phyloP scores from a whole-genome alignment of 495 filamentous ascomycete genomes.

The Aspergillus avenaceus region DNA sequence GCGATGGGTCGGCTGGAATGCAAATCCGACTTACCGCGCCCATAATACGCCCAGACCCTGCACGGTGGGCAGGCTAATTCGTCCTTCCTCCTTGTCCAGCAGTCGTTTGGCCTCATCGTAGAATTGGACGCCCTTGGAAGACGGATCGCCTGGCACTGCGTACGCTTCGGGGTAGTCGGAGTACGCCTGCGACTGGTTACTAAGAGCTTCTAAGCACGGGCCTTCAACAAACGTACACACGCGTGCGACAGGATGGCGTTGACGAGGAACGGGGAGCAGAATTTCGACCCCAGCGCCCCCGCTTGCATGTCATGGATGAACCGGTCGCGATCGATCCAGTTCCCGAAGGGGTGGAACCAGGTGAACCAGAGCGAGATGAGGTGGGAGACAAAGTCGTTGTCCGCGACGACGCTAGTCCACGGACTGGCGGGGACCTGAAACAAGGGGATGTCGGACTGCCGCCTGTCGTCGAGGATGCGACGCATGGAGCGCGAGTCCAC shows the following conservation, averaged over 20 bases:
- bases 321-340: conserved; percentile 34
- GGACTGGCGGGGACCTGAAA: conserved; percentile 30
- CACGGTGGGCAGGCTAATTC: conserved; percentile 21
- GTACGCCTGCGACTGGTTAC: conserved; percentile 12
- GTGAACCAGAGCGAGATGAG: conserved; percentile 41
- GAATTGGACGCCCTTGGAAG: conserved; percentile 19
- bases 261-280: conserved; percentile 43
- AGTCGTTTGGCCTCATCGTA: conserved; percentile 26
- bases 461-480: conserved; percentile 20
- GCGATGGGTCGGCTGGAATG: too few relatives aligned
- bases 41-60: conserved; percentile 25
- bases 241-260: conserved; percentile 36
- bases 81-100: conserved; percentile 25
- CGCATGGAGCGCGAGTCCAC: conserved; percentile 13
- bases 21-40: conserved; percentile 15
- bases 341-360: conserved; percentile 38
- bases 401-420: conserved; percentile 37
- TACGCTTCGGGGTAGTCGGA: conserved; percentile 20
- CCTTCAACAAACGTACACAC: conserved; percentile 20
- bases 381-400: conserved; percentile 39
- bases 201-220: not conserved
- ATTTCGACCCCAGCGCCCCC: conserved; percentile 14
- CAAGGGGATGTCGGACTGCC: conserved; percentile 17
- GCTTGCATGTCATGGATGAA: conserved; percentile 37
- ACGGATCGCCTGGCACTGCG: conserved; percentile 11